Evolutionary conservation across 257 asterid species (phyloP).

Genomic region (Primulina tabacum): DNA sequence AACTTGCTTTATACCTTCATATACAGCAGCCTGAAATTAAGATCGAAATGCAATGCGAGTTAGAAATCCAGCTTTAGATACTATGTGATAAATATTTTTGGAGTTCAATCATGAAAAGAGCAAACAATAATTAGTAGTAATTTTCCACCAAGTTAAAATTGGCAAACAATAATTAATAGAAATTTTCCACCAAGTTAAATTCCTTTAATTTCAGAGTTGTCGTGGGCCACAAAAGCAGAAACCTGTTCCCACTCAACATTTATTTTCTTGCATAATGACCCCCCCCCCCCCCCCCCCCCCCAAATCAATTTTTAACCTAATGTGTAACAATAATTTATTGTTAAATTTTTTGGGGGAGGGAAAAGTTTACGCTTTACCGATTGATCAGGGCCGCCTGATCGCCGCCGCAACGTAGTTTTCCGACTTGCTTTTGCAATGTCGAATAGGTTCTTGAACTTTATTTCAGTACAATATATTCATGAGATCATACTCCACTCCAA

Average conservation of each 20-base stretch:
- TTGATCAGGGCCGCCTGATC: not conserved
- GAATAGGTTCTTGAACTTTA: not conserved
- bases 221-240: not conserved
- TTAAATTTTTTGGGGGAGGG: constrained; percentile 11
- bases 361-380: not conserved
- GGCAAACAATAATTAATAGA: not conserved
- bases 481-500: not conserved
- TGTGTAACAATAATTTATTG: constrained; percentile 12
- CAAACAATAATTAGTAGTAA: not conserved
- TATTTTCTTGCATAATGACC: constrained; percentile 14
- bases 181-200: too few species aligned
- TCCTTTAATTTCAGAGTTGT: not conserved
- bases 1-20: constrained; percentile 59
- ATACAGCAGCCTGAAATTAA: constrained; percentile 46
- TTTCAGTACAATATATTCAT: not conserved
- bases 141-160: not conserved
- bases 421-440: not conserved
- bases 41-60: not conserved
- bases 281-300: constrained; percentile 37
- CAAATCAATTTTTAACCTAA: constrained; percentile 21
- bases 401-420: not conserved
- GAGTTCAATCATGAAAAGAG: not conserved
- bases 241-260: not conserved
- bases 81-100: too few species aligned
- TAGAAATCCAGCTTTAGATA: not conserved